phyloP scores from a whole-genome alignment of 2,329 filamentous ascomycete genomes.

The Acephala macrosclerotiorum region DNA sequence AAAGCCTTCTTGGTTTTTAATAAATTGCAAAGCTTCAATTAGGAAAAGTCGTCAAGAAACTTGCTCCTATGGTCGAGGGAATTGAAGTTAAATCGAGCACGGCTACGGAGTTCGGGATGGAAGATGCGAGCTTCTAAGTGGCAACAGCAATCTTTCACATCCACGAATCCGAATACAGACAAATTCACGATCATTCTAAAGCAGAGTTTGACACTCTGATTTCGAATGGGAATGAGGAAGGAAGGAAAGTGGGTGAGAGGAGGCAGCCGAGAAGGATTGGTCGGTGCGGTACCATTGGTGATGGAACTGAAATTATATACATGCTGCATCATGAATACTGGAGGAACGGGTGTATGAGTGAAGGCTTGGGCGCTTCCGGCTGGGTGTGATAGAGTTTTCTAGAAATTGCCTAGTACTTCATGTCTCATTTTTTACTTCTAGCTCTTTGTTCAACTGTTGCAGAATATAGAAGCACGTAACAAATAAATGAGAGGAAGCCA shows the following conservation, averaged over 20 bases:
- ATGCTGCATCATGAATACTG: slow-evolving; percentile 28
- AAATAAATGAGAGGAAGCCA: too few relatives aligned
- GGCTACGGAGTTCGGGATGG: neutral
- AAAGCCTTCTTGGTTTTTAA: too few relatives aligned
- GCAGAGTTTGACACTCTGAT: neutral
- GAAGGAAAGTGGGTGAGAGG: neutral
- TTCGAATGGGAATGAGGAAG: neutral
- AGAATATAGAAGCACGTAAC: neutral
- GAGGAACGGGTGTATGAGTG: slow-evolving; percentile 31
- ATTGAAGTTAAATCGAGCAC: neutral
- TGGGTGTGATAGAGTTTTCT: slow-evolving; percentile 17
- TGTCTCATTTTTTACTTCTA: neutral
- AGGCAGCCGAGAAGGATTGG: slow-evolving; percentile 27
- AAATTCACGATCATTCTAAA: slow-evolving; percentile 24
- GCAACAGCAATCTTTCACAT: slow-evolving; percentile 16
- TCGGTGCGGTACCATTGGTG: slow-evolving; percentile 23
- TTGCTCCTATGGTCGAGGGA: too few relatives aligned
- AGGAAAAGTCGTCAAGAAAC: too few relatives aligned
- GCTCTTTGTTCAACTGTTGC: neutral
- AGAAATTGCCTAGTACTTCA: slow-evolving; percentile 20
- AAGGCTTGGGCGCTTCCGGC: slow-evolving; percentile 31
- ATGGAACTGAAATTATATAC: slow-evolving; percentile 32
- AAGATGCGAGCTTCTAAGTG: slow-evolving; percentile 16
- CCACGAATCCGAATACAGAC: slow-evolving; percentile 20
- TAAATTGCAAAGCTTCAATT: too few relatives aligned